Evolutionary conservation across 371 early-diverging fungal genomes (phyloP).

Genomic region (Blakeslea trispora): DNA sequence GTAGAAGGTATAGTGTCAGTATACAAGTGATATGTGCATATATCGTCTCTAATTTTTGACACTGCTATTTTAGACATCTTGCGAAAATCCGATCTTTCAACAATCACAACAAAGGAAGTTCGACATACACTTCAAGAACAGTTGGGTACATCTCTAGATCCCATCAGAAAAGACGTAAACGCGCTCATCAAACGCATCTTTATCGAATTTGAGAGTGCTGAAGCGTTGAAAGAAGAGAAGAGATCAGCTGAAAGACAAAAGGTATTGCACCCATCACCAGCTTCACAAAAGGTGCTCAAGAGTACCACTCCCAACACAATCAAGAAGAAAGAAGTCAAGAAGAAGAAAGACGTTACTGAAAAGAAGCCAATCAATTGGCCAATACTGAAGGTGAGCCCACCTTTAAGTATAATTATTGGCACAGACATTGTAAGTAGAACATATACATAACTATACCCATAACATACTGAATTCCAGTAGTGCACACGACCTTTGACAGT

Average conservation of each 20-base stretch:
- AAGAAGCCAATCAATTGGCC: conserved; percentile 20
- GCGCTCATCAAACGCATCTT: conserved; percentile 33
- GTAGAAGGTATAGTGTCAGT: no score
- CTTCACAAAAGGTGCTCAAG: neutral
- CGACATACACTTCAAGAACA: conserved; percentile 45
- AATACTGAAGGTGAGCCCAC: conserved; percentile 24
- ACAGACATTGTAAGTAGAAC: conserved; percentile 11
- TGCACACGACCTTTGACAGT: conserved; percentile 45
- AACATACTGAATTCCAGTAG: no score
- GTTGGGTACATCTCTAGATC: conserved; percentile 27
- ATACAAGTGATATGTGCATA: neutral
- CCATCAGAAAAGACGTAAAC: conserved; percentile 46
- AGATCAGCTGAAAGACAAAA: neutral
- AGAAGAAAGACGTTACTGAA: conserved; percentile 6
- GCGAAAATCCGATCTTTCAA: conserved; percentile 44
- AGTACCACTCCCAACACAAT: conserved; percentile 2
- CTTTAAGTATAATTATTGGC: conserved; percentile 28
- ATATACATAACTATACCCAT: no score
- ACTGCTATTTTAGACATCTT: conserved; percentile 53
- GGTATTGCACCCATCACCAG: no score
- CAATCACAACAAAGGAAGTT: conserved; percentile 57
- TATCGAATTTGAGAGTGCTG: conserved; percentile 3
- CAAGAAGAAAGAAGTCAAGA: conserved; percentile 11
- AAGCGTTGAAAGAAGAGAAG: no score
- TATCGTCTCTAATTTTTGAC: no score